These are phyloP conservation scores for Acrodontium crateriforme DNA, from an alignment of 2,329 filamentous ascomycete species.

Conservation along the genomic window DNA sequence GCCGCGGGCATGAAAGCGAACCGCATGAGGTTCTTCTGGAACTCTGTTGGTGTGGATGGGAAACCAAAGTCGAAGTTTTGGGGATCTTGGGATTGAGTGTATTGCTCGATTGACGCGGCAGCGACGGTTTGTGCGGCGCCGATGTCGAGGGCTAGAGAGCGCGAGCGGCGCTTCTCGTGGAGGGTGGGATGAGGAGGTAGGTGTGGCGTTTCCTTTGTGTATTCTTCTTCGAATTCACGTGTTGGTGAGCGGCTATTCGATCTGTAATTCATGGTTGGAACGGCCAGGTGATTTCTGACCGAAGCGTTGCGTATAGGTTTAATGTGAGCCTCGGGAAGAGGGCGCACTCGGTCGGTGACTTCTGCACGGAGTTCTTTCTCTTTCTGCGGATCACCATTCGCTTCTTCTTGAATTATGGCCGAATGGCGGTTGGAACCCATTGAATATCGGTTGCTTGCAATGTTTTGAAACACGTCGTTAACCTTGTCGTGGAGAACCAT, in stretches of 20 bases:
- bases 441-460: constrained; percentile 55
- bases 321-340: constrained; percentile 49
- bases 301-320: constrained; percentile 16
- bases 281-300: too few species aligned
- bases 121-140: constrained; percentile 25
- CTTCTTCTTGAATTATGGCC: constrained; percentile 67
- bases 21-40: constrained; percentile 80
- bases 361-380: constrained; percentile 69
- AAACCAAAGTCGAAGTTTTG: constrained; percentile 46
- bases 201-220: constrained; percentile 14
- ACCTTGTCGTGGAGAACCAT: constrained; percentile 73
- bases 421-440: constrained; percentile 52
- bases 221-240: constrained; percentile 3
- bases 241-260: constrained; percentile 7
- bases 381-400: constrained; percentile 61
- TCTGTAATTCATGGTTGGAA: constrained; percentile 1
- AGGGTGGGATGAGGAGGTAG: constrained; percentile 21
- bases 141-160: constrained; percentile 31
- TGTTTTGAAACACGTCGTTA: constrained; percentile 74
- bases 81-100: constrained; percentile 4
- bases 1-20: constrained; percentile 62
- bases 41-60: constrained; percentile 68
- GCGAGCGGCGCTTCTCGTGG: constrained; percentile 28
- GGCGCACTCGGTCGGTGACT: constrained; percentile 72
- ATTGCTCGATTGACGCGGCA: constrained; percentile 11